phyloP scores from a whole-genome alignment of 2,329 filamentous ascomycete species.

The Bipolaris victoriae region DNA sequence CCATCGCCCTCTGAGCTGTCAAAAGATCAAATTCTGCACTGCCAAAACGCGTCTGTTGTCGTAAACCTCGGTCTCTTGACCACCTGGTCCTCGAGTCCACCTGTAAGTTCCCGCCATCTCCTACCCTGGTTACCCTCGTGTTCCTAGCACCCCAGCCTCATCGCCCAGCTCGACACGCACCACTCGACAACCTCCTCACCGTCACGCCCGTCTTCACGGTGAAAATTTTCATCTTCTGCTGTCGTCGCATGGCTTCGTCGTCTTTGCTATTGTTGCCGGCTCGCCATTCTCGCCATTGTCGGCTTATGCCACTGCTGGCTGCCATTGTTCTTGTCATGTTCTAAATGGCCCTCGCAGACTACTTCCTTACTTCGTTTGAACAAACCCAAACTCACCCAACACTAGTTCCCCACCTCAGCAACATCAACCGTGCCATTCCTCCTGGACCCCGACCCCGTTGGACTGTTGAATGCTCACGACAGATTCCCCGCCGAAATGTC shows the following conservation, averaged over 20 bases:
- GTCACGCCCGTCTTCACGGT: slow-evolving; percentile 10
- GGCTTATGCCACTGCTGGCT: not conserved
- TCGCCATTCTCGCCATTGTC: slow-evolving; percentile 1
- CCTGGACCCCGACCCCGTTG: not conserved
- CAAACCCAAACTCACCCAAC: slow-evolving; percentile 8
- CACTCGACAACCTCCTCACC: slow-evolving; percentile 8
- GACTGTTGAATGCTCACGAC: not conserved
- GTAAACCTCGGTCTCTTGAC: not conserved
- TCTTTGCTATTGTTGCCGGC: slow-evolving; percentile 13
- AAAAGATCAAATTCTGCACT: slow-evolving; percentile 15
- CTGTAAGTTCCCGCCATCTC: slow-evolving; percentile 18
- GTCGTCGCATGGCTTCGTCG: slow-evolving; percentile 1
- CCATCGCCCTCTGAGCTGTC: slow-evolving; percentile 14
- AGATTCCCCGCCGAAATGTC: slow-evolving; percentile 26
- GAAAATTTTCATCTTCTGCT: slow-evolving; percentile 6
- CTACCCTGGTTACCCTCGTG: slow-evolving; percentile 12
- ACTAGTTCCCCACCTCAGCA: not conserved
- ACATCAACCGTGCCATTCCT: not conserved
- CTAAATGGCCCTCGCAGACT: not conserved
- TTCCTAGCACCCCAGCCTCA: slow-evolving; percentile 13
- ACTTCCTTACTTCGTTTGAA: not conserved
- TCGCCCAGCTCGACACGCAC: slow-evolving; percentile 6
- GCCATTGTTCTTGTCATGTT: not conserved
- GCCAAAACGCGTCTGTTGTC: not conserved
- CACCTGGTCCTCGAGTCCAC: slow-evolving; percentile 4